Conservation (phyloP, 2,329 filamentous ascomycete species). For the Aspergillus tubingensis region DNA sequence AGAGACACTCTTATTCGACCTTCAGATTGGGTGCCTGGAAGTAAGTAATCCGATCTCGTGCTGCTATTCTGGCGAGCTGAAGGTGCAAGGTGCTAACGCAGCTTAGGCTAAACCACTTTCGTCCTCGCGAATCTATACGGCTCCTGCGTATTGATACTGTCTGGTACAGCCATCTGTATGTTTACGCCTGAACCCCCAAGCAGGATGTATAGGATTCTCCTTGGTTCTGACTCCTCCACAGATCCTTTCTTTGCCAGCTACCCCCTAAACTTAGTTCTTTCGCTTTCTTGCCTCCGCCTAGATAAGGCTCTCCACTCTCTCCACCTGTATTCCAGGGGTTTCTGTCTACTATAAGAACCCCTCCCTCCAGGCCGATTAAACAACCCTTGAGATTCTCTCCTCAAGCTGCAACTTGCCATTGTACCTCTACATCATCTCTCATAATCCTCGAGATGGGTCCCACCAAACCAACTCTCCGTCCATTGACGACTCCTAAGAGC, state of each 20-base stretch:
- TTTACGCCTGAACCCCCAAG: background rate
- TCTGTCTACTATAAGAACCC: too few species aligned
- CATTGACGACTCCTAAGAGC: constrained; percentile 46
- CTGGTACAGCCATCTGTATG: constrained; percentile 12
- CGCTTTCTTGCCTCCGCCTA: background rate
- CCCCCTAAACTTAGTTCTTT: background rate
- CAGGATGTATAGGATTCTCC: background rate
- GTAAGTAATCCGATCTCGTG: constrained; percentile 7
- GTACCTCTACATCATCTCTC: too few species aligned
- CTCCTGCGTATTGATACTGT: constrained; percentile 16
- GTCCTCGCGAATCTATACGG: background rate
- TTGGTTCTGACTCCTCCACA: background rate
- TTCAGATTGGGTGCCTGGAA: constrained; percentile 8
- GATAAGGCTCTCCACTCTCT: background rate
- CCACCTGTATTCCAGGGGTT: too few species aligned
- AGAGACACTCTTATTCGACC: background rate
- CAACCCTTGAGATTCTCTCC: too few species aligned
- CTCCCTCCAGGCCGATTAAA: too few species aligned
- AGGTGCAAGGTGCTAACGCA: constrained; percentile 4
- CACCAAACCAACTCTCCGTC: constrained; percentile 40
- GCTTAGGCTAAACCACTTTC: background rate
- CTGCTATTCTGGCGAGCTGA: constrained; percentile 18
- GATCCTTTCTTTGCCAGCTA: background rate
- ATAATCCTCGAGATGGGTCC: constrained; percentile 22
- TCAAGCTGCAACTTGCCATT: too few species aligned